Conservation (phyloP, 2,329 filamentous ascomycete genomes). For the Neopestalotiopsis clavispora region DNA sequence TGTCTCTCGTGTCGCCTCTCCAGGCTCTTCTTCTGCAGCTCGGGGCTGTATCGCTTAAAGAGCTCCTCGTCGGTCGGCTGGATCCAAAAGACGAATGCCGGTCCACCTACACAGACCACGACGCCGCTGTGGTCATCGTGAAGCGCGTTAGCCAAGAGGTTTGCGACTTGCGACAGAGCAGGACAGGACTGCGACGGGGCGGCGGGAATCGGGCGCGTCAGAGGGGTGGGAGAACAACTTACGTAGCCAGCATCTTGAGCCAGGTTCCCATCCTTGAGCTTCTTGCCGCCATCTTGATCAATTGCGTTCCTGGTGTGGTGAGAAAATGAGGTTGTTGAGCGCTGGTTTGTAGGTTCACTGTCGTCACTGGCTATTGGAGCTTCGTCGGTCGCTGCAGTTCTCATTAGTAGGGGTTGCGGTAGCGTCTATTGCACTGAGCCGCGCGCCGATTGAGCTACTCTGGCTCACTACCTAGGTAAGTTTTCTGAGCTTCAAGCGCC, state of each 20-base stretch:
- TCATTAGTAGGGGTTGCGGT: not conserved
- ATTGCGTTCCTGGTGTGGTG: not conserved
- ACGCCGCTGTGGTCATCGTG: conserved; percentile 61
- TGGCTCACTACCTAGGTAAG: not conserved
- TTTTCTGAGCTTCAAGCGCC: not conserved
- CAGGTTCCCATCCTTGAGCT: conserved; percentile 60
- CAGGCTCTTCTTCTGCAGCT: conserved; percentile 87
- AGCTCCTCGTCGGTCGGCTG: conserved; percentile 90
- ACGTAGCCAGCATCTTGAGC: conserved; percentile 76
- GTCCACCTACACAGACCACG: conserved; percentile 79
- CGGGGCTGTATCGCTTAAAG: conserved; percentile 90
- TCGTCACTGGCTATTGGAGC: not conserved
- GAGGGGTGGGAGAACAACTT: conserved; percentile 39
- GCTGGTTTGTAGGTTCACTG: not conserved
- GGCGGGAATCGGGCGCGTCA: conserved; percentile 11
- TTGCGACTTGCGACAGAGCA: conserved; percentile 18
- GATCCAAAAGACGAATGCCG: conserved; percentile 79
- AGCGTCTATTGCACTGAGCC: not conserved
- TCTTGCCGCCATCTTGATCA: conserved; percentile 47
- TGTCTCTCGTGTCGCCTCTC: conserved; percentile 77
- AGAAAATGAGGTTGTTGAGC: not conserved
- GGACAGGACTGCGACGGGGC: conserved; percentile 1
- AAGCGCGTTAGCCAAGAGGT: conserved; percentile 18
- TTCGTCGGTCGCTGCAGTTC: not conserved
- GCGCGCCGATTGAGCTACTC: not conserved